These are phyloP conservation scores for Coemansia sp. DNA, from an alignment of 192 early-diverging fungal species.

Conservation along the genomic window DNA sequence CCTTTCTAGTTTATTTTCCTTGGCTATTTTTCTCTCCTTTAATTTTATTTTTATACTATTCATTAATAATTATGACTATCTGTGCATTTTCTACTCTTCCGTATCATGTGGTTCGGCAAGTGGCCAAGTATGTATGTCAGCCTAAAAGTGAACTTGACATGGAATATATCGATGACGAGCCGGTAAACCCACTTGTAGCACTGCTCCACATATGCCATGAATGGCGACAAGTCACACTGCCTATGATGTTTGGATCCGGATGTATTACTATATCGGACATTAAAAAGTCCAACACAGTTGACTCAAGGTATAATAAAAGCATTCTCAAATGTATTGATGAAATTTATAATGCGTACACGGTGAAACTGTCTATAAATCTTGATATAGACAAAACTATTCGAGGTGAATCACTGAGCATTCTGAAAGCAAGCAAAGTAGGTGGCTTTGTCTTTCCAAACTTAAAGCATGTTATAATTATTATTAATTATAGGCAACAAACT, in stretches of 20 bases:
- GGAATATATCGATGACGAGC: background rate
- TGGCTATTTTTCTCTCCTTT: no score
- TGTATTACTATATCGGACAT: background rate
- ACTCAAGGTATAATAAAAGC: no score
- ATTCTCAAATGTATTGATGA: background rate
- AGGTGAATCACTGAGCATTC: background rate
- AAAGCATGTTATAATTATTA: background rate
- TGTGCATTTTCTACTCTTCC: background rate
- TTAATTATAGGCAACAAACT: background rate
- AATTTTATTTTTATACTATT: no score
- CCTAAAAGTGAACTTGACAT: background rate
- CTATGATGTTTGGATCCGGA: background rate
- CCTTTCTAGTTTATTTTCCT: no score
- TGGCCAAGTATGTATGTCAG: background rate
- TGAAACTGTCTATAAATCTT: background rate
- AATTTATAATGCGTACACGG: background rate
- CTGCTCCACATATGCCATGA: background rate
- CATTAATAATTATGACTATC: no score
- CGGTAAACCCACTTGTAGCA: background rate
- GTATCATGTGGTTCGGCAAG: background rate
- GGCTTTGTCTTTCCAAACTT: background rate
- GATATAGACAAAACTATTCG: background rate
- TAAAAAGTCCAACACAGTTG: no score
- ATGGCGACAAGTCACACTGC: background rate
- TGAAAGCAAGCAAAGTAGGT: background rate